Percentiles rank a stretch among this genome's conserved stretches.
These are phyloP conservation scores for Paramecium octaurelia DNA, from an alignment of 73 alveolate species.

Conservation along the genomic window DNA sequence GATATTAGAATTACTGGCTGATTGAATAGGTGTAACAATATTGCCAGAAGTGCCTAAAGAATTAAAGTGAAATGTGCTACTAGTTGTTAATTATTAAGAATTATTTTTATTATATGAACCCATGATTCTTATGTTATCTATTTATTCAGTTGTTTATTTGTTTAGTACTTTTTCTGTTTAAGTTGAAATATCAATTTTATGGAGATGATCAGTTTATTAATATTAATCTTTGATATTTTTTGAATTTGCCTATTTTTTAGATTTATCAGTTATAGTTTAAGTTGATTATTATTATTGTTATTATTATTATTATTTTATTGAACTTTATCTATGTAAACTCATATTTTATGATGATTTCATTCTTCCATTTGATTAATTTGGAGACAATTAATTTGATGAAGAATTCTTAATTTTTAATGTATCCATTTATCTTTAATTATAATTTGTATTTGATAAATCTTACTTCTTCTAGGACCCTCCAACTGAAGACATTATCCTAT, in stretches of 20 bases:
- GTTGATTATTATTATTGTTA: not conserved
- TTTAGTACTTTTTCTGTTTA: not conserved
- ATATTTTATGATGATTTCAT: not conserved
- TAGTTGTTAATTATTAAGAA: not conserved
- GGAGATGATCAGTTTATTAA: not conserved
- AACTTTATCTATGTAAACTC: not conserved
- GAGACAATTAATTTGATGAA: not conserved
- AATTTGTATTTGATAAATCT: not conserved
- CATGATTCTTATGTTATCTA: not conserved
- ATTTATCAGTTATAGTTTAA: not conserved
- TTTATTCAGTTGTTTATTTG: not conserved
- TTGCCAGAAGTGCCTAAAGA: not conserved
- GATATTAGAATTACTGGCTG: not conserved
- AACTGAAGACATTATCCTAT: not conserved
- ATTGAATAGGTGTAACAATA: not conserved
- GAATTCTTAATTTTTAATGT: not conserved
- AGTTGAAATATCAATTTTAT: not conserved
- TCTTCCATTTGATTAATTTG: not conserved
- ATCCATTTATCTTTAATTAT: not conserved
- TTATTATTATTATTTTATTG: not conserved
- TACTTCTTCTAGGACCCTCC: not conserved
- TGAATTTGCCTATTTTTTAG: not conserved
- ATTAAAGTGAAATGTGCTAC: not conserved
- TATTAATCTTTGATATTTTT: not conserved
- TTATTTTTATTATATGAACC: not conserved